phyloP scores from a whole-genome alignment of 2,329 filamentous ascomycete species.

The Graphilbum sp. region DNA sequence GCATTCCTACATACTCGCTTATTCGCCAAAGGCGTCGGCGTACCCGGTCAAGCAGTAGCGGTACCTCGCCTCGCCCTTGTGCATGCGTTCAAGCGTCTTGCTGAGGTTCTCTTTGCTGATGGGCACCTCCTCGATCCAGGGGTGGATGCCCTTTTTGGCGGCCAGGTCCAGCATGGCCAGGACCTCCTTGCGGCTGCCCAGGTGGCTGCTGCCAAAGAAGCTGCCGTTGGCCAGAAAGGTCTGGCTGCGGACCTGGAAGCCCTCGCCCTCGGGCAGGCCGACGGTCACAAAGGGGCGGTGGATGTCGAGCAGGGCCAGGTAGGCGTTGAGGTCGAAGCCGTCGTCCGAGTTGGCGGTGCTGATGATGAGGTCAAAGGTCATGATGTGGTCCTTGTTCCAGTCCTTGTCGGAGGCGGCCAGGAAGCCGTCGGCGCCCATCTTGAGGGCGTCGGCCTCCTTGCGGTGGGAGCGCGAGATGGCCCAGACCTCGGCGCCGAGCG shows the following conservation, averaged over 20 bases:
- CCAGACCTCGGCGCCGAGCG: constrained; percentile 45
- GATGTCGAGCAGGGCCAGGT: constrained; percentile 66
- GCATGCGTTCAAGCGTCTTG: constrained; percentile 50
- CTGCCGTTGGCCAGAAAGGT: constrained; percentile 60
- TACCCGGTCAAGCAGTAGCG: constrained; percentile 59
- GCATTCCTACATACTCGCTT: too few relatives aligned
- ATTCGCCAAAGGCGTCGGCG: constrained; percentile 48
- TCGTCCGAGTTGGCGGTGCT: constrained; percentile 56
- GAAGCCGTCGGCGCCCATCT: constrained; percentile 45
- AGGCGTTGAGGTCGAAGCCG: constrained; percentile 51
- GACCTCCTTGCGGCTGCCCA: constrained; percentile 55
- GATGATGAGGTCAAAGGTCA: constrained; percentile 61
- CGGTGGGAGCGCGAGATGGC: constrained; percentile 42
- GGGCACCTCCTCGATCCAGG: constrained; percentile 57
- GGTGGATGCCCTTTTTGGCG: constrained; percentile 50
- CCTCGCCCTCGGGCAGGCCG: constrained; percentile 61
- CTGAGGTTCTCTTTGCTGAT: constrained; percentile 58
- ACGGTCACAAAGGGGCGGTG: constrained; percentile 69
- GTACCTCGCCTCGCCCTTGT: constrained; percentile 56
- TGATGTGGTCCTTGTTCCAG: constrained; percentile 39
- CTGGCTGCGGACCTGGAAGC: constrained; percentile 56
- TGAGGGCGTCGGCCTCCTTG: constrained; percentile 41
- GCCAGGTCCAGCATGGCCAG: constrained; percentile 57
- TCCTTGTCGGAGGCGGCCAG: constrained; percentile 38
- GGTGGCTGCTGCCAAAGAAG: constrained; percentile 53